A percentile compares a stretch with the other conserved stretches of the same genome.
Evolutionary conservation across 1,139 yeast genomes (phyloP).

Genomic region (Casaregolazyma suthepensis): DNA sequence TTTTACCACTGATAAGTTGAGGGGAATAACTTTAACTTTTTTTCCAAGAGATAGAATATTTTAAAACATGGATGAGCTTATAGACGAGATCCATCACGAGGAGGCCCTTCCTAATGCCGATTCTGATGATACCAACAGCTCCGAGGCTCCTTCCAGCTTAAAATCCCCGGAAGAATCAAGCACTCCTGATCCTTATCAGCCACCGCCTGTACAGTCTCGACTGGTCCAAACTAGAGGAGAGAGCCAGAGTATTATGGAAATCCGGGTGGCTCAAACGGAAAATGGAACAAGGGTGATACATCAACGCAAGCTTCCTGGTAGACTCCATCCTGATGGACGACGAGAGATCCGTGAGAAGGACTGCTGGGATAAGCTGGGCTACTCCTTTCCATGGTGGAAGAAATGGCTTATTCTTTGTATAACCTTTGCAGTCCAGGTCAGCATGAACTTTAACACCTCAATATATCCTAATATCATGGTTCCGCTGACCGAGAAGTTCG

Average conservation of each 20-base stretch:
- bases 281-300: neutral
- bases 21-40: neutral
- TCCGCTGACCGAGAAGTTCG: slow-evolving; percentile 30
- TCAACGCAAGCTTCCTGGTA: neutral
- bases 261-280: neutral
- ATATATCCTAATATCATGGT: slow-evolving; percentile 34
- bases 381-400: slow-evolving; percentile 28
- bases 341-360: slow-evolving; percentile 27
- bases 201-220: neutral
- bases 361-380: slow-evolving; percentile 35
- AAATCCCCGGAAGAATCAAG: neutral
- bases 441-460: slow-evolving; percentile 39
- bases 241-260: neutral
- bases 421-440: slow-evolving; percentile 36
- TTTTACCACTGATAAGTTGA: neutral
- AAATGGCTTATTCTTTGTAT: slow-evolving; percentile 36
- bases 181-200: neutral
- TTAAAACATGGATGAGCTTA: neutral
- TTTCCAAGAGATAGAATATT: neutral
- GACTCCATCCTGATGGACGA: neutral
- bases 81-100: neutral
- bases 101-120: neutral
- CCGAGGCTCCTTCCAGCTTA: neutral
- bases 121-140: neutral
- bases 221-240: neutral